Evolutionary conservation across 371 early-diverging fungal genomes (phyloP), one percentile per base, ranked within the genome.

Genomic region (Conidiobolus incongruus): DNA sequence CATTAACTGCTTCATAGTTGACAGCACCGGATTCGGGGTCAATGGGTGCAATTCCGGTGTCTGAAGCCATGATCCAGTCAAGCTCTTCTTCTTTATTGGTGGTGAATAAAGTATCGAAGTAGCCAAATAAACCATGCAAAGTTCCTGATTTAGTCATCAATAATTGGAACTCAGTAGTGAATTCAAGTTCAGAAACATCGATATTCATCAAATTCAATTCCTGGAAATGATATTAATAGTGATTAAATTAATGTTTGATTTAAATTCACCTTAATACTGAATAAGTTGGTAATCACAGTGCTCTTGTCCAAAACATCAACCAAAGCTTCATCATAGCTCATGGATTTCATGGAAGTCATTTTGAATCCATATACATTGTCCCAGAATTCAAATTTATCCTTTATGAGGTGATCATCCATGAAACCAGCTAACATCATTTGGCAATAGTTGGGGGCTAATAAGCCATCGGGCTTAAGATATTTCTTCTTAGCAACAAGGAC

Each of bases 281-380:
- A 48, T 0, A 69, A 68, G 52, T 72, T 58, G 11, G 80, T 68
- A 34, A 70, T 66, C 21, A 82, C 64, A 22, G 83, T 65, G 17
- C 70, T 66, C 23, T 64, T 52, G 6, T 75, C 66, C 30, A 88
- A 70, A 28, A 69, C 70, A 52, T 83, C 84, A 7, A 73, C 61
- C 0, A 65, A 41, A 0, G 67, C 69, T 48, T 66, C 68, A 6
- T 56, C 53, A 19, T 73, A 55, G 1, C 72, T 70, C 1, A 72
- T 60, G 34, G 59, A 52, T 51, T 80, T 77, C 67, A 87, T 81
- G 38, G 73, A 68, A 16, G 76, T 67, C 83, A 84, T 83, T 55
- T 81, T 66, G 66, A 87, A 84, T 38, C 76, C 85, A 49, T 88
- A 88, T 10, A 88, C 85, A 49, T 76, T 76, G 47, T 81, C 76